Percentiles rank a stretch among this genome's conserved stretches.
Conservation (phyloP, 441 rosid genomes). For the Adansonia madagascariensis region DNA sequence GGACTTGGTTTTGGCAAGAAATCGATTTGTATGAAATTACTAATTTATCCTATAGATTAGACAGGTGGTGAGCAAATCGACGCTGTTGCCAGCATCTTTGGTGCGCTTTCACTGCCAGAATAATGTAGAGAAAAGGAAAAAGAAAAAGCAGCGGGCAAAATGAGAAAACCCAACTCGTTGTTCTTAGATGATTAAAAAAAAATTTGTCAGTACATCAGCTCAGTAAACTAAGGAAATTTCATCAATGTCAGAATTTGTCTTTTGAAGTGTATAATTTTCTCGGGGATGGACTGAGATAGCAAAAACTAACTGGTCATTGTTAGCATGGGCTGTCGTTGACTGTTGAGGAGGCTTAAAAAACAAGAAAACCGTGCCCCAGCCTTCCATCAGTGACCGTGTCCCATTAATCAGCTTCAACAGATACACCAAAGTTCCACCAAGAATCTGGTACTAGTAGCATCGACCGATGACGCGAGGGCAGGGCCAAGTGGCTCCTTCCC, state of each 20-base stretch:
- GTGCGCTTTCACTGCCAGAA: too few relatives aligned
- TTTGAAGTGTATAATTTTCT: too few relatives aligned
- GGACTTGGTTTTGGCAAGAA: too few relatives aligned
- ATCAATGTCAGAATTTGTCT: background rate
- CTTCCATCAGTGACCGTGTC: background rate
- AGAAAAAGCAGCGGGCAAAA: background rate
- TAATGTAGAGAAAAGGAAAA: too few relatives aligned
- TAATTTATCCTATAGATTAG: too few relatives aligned
- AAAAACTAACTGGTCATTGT: background rate
- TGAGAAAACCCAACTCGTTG: slow-evolving; percentile 3
- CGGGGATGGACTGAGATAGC: too few relatives aligned
- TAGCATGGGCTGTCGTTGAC: background rate
- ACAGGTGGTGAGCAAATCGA: too few relatives aligned
- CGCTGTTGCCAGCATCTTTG: background rate
- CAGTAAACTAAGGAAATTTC: background rate
- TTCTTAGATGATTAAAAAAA: background rate
- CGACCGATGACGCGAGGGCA: too few relatives aligned
- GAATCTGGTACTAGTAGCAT: too few relatives aligned
- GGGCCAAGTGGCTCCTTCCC: background rate
- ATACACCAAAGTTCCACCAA: background rate
- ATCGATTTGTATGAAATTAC: too few relatives aligned
- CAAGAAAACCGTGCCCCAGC: background rate
- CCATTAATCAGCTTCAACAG: background rate
- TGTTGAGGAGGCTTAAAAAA: background rate
- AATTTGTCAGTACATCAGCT: background rate